phyloP scores from a whole-genome alignment of 345 rosid species.

The Jatropha curcas region DNA sequence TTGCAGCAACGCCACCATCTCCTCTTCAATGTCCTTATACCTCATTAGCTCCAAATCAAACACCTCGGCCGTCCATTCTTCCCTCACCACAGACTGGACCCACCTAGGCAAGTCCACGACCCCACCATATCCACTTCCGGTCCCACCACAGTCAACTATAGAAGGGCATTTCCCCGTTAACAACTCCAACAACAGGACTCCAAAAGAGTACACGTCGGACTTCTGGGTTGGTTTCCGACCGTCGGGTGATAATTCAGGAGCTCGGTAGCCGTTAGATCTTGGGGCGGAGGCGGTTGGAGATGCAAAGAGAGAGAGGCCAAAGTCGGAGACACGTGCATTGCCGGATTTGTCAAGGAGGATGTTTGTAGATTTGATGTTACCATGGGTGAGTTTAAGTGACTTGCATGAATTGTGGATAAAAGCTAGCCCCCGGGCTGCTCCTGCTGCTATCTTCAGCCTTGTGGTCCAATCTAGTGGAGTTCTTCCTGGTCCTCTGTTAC shows the following conservation, averaged over 20 bases:
- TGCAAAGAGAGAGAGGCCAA: slow-evolving; percentile 59
- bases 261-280: slow-evolving; percentile 71
- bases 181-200: slow-evolving; percentile 69
- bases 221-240: slow-evolving; percentile 56
- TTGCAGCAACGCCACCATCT: slow-evolving; percentile 75
- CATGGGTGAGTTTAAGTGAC: slow-evolving; percentile 72
- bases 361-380: slow-evolving; percentile 83
- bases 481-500: slow-evolving; percentile 90
- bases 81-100: slow-evolving; percentile 83
- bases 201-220: slow-evolving; percentile 80
- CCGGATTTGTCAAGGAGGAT: slow-evolving; percentile 68
- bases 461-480: slow-evolving; percentile 89
- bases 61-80: slow-evolving; percentile 89
- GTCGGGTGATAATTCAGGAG: slow-evolving; percentile 54
- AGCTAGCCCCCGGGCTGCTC: slow-evolving; percentile 77
- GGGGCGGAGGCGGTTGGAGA: slow-evolving; percentile 33
- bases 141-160: slow-evolving; percentile 45
- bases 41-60: slow-evolving; percentile 85
- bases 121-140: slow-evolving; percentile 48
- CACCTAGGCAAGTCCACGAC: slow-evolving; percentile 67
- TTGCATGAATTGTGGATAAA: slow-evolving; percentile 75
- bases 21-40: slow-evolving; percentile 80
- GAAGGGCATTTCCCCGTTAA: slow-evolving; percentile 84
- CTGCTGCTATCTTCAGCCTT: slow-evolving; percentile 74
- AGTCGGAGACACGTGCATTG: slow-evolving; percentile 67